Evolutionary conservation across 352 stramenopile species (phyloP).

Genomic region (Pythium insidiosum): DNA sequence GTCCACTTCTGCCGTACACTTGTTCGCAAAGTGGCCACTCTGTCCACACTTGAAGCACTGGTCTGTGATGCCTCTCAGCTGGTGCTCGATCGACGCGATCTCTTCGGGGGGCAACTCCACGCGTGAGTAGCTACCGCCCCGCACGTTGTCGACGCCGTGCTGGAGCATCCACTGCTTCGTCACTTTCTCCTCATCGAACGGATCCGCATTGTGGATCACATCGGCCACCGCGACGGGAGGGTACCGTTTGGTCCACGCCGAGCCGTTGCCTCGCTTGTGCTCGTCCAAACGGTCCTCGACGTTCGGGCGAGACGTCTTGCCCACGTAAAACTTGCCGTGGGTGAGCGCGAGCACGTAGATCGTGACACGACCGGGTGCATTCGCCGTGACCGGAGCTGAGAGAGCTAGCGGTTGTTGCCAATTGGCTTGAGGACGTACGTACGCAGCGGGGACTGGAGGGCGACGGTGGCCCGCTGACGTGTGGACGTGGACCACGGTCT

Average conservation of each 20-base stretch:
- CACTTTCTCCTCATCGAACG: constrained; percentile 13
- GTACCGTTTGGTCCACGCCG: constrained; percentile 11
- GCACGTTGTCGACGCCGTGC: constrained; percentile 11
- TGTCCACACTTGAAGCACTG: constrained; percentile 12
- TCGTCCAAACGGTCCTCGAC: constrained; percentile 10
- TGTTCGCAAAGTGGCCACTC: constrained; percentile 9
- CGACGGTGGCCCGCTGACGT: too few relatives aligned
- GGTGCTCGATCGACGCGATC: constrained; percentile 4
- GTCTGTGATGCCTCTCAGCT: constrained; percentile 9
- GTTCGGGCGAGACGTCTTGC: constrained; percentile 9
- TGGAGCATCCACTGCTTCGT: constrained; percentile 14
- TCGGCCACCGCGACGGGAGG: constrained; percentile 5
- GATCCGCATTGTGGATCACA: constrained; percentile 8
- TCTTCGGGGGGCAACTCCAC: constrained; percentile 3
- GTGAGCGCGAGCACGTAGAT: constrained; percentile 12
- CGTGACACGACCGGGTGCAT: constrained; percentile 3
- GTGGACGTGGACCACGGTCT: too few relatives aligned
- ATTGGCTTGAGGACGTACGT: too few relatives aligned
- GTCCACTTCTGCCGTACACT: constrained; percentile 7
- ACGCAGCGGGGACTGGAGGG: too few relatives aligned
- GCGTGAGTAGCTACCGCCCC: constrained; percentile 6
- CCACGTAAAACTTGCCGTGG: constrained; percentile 12
- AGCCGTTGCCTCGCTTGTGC: constrained; percentile 10
- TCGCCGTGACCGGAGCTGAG: constrained; percentile 3
- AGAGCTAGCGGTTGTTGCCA: too few relatives aligned